Evolutionary conservation across 352 stramenopile species (phyloP), one percentile per base, ranked within the genome.

Genomic region (Aphanomyces cochlioides): DNA sequence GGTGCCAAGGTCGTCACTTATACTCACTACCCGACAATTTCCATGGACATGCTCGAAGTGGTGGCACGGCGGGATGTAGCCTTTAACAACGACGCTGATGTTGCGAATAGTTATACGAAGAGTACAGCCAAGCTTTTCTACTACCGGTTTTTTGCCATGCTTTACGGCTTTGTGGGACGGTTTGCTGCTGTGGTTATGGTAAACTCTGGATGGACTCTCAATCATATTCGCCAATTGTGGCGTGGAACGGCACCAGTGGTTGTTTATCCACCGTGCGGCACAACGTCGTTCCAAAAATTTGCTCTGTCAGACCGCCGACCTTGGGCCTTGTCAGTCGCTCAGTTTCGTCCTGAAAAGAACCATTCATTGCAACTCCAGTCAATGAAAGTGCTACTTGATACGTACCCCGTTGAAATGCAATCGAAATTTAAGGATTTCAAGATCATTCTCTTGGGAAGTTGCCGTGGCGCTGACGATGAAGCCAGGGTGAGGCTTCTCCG

Each of bases 21-120:
- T 85, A 95, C 98, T 36, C 97, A 99, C 84, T 99, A 99, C 84
- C 97, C 98, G 7, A 99, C 98, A 67, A 99, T 99, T 74, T 98
- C 90, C 57, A 98, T 92, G 40, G 96, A 99, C 74, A 99, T 99
- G 98, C 91, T 99, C 41, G 71, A 76, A 41, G 84, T 95, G 43
- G 96, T 99, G 5, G 90, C 89, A 72, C 82, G 98, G 65, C 90
- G 92, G 43, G 75, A 87, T 43, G 77, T 92, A 4, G 84, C 87
- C 13, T 98, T 98, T 78, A 99, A 99, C 81, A 98, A 99, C 75
- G 73, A 91, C 54, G 57, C 80, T 10, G 69, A 79, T 6, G 92
- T 99, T 38, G 83, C 94, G 5, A 67, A 73, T 10, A 98, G 86
- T 66, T 70, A 80, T 17, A 74, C 87, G 4, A 83, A 90, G 17